These are phyloP conservation scores for Lodderomyces oxycetoniae DNA, from an alignment of 1,139 yeast species.

Conservation along the genomic window DNA sequence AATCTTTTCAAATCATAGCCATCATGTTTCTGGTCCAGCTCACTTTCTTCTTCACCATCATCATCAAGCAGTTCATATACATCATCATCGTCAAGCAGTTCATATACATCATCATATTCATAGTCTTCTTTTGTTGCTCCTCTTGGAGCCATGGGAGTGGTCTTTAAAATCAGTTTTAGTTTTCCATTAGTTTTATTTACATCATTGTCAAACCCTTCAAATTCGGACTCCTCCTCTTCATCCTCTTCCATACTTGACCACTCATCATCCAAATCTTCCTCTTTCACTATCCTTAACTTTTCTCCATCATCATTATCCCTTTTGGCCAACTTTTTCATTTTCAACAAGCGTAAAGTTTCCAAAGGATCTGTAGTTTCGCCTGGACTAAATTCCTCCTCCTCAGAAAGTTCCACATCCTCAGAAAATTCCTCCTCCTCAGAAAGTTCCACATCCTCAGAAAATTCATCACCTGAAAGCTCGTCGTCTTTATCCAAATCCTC, in stretches of 20 bases:
- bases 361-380: conserved; percentile 35
- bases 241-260: conserved; percentile 15
- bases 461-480: conserved; percentile 13
- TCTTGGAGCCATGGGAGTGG: no score
- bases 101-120: no score
- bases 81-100: conserved; percentile 65
- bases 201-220: conserved; percentile 16
- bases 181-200: conserved; percentile 17
- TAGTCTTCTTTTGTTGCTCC: no score
- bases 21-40: no score
- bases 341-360: conserved; percentile 20
- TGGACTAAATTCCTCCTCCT: conserved; percentile 12
- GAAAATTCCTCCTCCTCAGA: conserved; percentile 11
- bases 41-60: conserved; percentile 4
- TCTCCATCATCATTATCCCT: conserved; percentile 3
- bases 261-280: conserved; percentile 27
- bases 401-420: conserved; percentile 14
- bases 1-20: conserved; percentile 27
- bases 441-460: conserved; percentile 14
- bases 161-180: conserved; percentile 34
- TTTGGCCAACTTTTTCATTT: conserved; percentile 9
- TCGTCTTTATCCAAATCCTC: conserved; percentile 26
- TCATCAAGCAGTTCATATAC: conserved; percentile 24
- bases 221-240: conserved; percentile 8
- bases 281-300: conserved; percentile 23